Base-by-base conservation (phyloP, 805 yeast genomes). In the Saturnispora mendoncae region DNA sequence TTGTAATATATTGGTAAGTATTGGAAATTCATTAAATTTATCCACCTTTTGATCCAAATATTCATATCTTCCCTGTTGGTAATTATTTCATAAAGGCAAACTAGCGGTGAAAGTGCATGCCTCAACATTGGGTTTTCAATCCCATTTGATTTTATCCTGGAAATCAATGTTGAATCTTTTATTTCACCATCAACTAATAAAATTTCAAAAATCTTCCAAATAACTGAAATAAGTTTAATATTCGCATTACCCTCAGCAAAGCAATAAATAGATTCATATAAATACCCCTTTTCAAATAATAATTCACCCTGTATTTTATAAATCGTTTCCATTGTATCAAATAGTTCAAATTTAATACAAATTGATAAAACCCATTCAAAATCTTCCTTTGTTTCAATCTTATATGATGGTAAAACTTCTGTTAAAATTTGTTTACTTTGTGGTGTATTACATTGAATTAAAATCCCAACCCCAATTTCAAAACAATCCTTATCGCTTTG, bases 291-390 rank as follows among this genome's bases (percentile, higher is more conserved):
- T 4, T 46, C 43, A 5, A 51, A 47, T 33, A 61, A 47, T n/a
- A 38, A 38, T 13, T 53, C 49, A 15, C 82, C 84, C 37, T 74
- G 76, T 17, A 68, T 64, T 42, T 69, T 67, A 56, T 72, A 79
- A 3, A 83, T 63, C 25, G 68, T 64, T 43, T 68, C 68, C 0
- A 83, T 76, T 10, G 83, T 76, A 6, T 68, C 61, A n/a, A 76
- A 67, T 32, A 82, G 56, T 50, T 72, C 74, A 55, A 82, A 65
- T 50, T 78, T 71, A 10, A 87, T 83, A 62, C 90, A 81, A 4
- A 83, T 65, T 2, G 84, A 73, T 39, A 83, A 62, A 34, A 80
- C 72, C 90, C 90, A 83, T 57, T 83, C 92, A 46, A 80, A 67
- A 54, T 83, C 94, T 55, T 82, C 88, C 53, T 78, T 80, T 7